Evolutionary conservation across 139 green algal species (phyloP).

Genomic region (Picochlorum sp.): DNA sequence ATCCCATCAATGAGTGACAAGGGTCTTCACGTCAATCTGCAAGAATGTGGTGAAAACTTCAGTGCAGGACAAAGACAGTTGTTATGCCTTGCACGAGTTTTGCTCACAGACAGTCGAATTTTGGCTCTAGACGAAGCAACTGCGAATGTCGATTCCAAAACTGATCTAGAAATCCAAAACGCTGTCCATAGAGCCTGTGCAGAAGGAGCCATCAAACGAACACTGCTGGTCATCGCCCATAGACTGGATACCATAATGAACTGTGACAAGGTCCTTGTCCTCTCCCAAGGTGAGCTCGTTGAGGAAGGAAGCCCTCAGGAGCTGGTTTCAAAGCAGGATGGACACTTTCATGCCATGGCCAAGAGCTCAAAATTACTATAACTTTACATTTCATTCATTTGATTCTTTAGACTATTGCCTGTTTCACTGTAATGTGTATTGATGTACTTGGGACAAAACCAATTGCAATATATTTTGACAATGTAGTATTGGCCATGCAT

Average conservation of each 20-base stretch:
- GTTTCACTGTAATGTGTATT: too few relatives aligned
- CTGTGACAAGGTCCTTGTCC: constrained; percentile 70
- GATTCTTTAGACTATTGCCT: too few relatives aligned
- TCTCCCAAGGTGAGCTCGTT: constrained; percentile 54
- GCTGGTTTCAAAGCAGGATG: constrained; percentile 21
- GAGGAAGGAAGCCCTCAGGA: constrained; percentile 47
- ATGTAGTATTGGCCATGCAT: too few relatives aligned
- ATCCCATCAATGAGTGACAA: constrained; percentile 30
- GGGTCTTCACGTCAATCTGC: constrained; percentile 64
- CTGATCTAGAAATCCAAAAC: constrained; percentile 68
- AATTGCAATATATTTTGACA: too few relatives aligned
- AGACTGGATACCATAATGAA: constrained; percentile 76
- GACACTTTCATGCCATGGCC: neutral
- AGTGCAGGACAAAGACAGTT: constrained; percentile 80
- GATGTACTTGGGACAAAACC: too few relatives aligned
- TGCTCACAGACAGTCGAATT: constrained; percentile 33
- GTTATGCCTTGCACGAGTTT: constrained; percentile 72
- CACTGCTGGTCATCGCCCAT: constrained; percentile 77
- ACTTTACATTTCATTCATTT: too few relatives aligned
- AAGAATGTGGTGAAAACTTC: constrained; percentile 75
- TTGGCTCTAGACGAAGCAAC: constrained; percentile 71
- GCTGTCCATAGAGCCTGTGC: neutral
- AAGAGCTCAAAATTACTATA: neutral
- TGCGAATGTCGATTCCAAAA: constrained; percentile 78
- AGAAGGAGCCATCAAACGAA: constrained; percentile 24